phyloP scores from a whole-genome alignment of 805 yeast genomes.

The Metschnikowia cerradonensis region DNA sequence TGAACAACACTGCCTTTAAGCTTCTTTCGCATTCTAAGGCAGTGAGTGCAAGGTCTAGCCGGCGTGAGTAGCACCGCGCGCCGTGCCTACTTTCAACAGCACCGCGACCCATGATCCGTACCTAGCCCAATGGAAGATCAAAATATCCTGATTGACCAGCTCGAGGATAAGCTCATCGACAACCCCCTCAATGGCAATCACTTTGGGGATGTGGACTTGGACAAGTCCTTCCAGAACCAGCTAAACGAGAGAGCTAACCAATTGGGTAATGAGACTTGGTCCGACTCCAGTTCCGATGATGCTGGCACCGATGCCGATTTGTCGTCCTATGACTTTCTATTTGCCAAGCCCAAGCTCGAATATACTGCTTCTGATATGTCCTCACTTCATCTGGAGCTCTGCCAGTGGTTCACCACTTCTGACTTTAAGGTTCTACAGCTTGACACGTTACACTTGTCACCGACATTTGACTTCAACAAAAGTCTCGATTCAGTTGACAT shows the following conservation, averaged over 20 bases:
- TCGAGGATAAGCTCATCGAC: constrained; percentile 46
- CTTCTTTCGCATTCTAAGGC: background rate
- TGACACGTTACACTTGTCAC: background rate
- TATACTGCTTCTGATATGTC: constrained; percentile 29
- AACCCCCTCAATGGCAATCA: constrained; percentile 33
- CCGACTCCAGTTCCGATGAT: constrained; percentile 7
- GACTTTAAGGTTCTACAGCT: constrained; percentile 22
- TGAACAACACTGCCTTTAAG: background rate
- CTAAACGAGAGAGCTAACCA: constrained; percentile 42
- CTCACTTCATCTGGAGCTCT: constrained; percentile 26
- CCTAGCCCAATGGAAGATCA: constrained; percentile 17
- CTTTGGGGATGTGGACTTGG: constrained; percentile 28
- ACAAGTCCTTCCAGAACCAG: constrained; percentile 40
- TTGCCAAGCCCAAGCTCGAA: constrained; percentile 28
- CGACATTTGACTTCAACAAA: background rate
- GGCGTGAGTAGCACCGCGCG: background rate
- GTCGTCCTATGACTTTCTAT: constrained; percentile 23
- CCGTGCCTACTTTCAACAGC: background rate
- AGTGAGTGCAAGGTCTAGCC: background rate
- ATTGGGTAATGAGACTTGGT: constrained; percentile 18
- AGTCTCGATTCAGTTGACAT: background rate
- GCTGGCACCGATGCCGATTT: constrained; percentile 5
- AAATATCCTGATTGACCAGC: constrained; percentile 37
- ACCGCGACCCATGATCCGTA: background rate
- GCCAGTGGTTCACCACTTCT: constrained; percentile 36